These are phyloP conservation scores for Strobilomyces echinocephalus DNA, from an alignment of 768 basidiomycete genomes.

Conservation along the genomic window DNA sequence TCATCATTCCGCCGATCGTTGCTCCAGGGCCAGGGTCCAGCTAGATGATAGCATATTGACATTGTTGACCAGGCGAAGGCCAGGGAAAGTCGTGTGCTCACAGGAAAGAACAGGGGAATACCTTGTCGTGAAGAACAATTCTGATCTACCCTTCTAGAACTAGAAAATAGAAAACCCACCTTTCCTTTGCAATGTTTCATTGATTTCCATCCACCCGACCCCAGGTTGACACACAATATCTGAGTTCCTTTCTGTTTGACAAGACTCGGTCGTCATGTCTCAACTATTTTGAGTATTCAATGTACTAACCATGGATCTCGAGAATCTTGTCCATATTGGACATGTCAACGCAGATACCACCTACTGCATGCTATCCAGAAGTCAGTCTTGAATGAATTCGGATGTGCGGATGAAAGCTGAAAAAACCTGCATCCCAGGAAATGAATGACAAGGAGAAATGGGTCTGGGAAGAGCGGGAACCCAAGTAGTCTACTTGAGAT, in stretches of 20 bases:
- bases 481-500: no score
- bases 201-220: constrained; percentile 65
- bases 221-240: constrained; percentile 76
- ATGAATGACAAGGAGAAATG: no score
- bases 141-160: neutral
- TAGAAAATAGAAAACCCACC: constrained; percentile 31
- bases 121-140: constrained; percentile 33
- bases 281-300: neutral
- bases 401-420: neutral
- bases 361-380: constrained; percentile 24
- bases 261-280: neutral
- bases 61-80: neutral
- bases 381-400: neutral
- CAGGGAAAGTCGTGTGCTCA: constrained; percentile 27
- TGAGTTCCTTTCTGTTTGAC: constrained; percentile 52
- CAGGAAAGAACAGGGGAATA: constrained; percentile 81
- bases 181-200: constrained; percentile 59
- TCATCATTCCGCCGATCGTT: constrained; percentile 82
- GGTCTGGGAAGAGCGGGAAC: no score
- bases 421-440: neutral
- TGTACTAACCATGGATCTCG: constrained; percentile 56
- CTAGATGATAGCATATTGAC: constrained; percentile 31
- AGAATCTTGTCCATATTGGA: constrained; percentile 76
- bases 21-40: constrained; percentile 76
- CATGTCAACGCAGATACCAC: constrained; percentile 79